These are phyloP conservation scores for Candida buenavistaensis DNA, from an alignment of 1,139 yeast species.

Conservation along the genomic window DNA sequence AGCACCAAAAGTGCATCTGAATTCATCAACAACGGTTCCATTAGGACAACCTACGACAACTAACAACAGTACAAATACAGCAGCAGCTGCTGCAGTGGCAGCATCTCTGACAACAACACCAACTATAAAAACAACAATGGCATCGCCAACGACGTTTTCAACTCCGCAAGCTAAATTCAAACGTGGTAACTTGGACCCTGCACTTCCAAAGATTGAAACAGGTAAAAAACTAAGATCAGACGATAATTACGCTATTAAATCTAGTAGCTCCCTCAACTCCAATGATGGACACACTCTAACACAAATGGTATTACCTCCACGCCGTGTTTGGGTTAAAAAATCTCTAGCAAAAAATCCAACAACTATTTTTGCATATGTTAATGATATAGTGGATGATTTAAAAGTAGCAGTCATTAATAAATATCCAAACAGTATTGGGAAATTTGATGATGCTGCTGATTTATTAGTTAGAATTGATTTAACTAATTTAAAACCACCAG, in stretches of 20 bases:
- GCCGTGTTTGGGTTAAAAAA: conserved; percentile 66
- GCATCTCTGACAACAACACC: conserved; percentile 2
- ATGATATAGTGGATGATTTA: conserved; percentile 72
- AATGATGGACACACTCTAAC: conserved; percentile 8
- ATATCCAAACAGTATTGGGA: conserved; percentile 69
- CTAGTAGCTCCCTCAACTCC: conserved; percentile 3
- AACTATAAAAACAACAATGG: not conserved
- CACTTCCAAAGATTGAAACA: conserved; percentile 9
- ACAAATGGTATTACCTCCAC: conserved; percentile 17
- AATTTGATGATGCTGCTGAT: conserved; percentile 70
- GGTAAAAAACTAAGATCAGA: conserved; percentile 1
- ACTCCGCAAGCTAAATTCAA: conserved; percentile 4
- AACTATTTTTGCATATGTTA: conserved; percentile 53
- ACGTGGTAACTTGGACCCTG: not conserved
- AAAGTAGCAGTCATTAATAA: conserved; percentile 59
- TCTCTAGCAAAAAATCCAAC: conserved; percentile 60
- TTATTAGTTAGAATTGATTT: conserved; percentile 43
- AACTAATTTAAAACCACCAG: conserved; percentile 10
- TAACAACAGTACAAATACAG: not conserved
- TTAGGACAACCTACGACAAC: conserved; percentile 5
- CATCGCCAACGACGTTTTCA: conserved; percentile 1
- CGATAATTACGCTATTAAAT: no score
- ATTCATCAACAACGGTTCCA: conserved; percentile 10
- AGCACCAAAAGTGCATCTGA: conserved; percentile 3
- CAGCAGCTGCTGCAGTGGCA: conserved; percentile 4